Evolutionary conservation across 306 rosid species (phyloP).

Genomic region (Quercus suber): DNA sequence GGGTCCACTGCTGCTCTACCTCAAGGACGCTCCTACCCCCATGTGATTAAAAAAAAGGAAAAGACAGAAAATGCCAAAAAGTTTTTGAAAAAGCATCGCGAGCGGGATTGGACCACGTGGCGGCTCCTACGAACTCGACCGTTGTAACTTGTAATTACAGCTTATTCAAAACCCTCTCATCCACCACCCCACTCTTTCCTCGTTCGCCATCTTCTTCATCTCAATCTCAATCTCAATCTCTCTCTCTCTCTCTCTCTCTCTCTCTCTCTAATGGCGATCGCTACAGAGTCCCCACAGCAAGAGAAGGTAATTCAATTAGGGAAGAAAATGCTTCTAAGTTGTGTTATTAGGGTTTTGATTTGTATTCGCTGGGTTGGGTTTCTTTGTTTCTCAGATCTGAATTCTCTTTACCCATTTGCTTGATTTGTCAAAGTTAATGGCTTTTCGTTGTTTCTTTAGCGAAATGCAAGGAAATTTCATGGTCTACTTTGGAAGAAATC

Average conservation of each 20-base stretch:
- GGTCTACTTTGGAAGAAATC: neutral
- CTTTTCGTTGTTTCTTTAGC: neutral
- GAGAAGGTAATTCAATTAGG: slow-evolving; percentile 44
- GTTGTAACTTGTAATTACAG: slow-evolving; percentile 37
- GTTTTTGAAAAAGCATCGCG: slow-evolving; percentile 35
- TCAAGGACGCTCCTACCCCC: neutral
- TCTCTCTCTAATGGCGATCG: slow-evolving; percentile 59
- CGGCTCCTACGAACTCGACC: slow-evolving; percentile 68
- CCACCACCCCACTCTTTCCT: slow-evolving; percentile 1
- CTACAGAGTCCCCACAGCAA: slow-evolving; percentile 62
- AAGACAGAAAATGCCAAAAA: neutral
- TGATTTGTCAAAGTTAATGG: neutral
- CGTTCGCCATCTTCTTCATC: slow-evolving; percentile 5
- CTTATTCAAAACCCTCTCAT: slow-evolving; percentile 20
- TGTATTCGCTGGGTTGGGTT: neutral
- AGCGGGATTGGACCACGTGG: slow-evolving; percentile 57
- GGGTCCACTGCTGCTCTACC: neutral
- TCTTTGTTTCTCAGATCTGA: neutral
- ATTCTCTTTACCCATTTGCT: slow-evolving; percentile 2
- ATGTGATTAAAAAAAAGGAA: neutral
- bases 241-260: slow-evolving; percentile 9
- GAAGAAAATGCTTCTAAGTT: neutral
- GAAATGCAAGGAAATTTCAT: neutral
- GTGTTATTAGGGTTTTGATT: neutral
- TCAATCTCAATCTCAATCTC: neutral